Conservation (phyloP, 108 stramenopile species). For the Nitzschia inconspicua region DNA sequence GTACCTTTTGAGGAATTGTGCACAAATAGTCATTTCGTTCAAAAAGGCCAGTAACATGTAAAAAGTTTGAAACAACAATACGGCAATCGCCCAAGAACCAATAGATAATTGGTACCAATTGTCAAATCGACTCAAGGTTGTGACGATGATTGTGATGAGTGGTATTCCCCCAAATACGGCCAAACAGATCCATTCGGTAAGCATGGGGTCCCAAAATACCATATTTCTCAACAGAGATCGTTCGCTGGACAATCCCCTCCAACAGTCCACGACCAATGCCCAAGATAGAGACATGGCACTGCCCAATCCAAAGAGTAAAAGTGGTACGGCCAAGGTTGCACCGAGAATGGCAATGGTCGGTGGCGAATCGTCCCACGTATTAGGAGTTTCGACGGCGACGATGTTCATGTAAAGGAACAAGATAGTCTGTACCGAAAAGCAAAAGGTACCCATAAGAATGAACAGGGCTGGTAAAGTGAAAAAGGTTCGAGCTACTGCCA, state of each 20-base stretch:
- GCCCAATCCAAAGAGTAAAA: not conserved
- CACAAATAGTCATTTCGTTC: not conserved
- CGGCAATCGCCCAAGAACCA: not conserved
- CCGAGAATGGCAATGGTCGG: not conserved
- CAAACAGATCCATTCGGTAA: not conserved
- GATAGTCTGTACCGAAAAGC: not conserved
- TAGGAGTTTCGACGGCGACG: not conserved
- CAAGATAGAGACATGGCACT: not conserved
- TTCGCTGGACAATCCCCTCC: not conserved
- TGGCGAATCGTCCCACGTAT: not conserved
- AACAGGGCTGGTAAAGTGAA: not conserved
- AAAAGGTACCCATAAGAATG: not conserved
- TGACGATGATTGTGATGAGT: not conserved
- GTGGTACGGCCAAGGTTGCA: not conserved
- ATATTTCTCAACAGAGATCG: not conserved
- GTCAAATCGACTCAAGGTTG: not conserved
- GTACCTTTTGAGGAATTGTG: not conserved
- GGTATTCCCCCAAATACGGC: not conserved
- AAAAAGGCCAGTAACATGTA: not conserved
- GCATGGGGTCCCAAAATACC: not conserved
- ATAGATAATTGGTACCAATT: not conserved
- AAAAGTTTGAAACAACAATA: not conserved
- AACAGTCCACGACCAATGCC: not conserved
- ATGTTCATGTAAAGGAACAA: conserved; percentile 3
- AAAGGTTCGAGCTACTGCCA: not conserved